These are phyloP conservation scores for Fusarium sp. DNA, from an alignment of 2,329 filamentous ascomycete genomes.

Conservation along the genomic window DNA sequence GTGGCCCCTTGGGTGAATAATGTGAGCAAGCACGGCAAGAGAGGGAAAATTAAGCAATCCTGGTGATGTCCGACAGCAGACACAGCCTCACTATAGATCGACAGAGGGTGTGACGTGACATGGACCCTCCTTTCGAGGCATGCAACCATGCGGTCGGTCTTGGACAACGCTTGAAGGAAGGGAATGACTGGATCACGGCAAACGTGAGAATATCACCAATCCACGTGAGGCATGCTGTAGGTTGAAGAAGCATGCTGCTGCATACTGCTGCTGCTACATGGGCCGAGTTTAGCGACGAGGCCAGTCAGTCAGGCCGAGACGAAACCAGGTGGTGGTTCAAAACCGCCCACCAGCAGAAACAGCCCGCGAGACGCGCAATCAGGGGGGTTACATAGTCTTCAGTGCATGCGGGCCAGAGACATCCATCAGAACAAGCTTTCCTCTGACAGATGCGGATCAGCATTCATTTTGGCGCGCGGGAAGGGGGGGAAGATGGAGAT, in stretches of 20 bases:
- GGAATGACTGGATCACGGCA: slow-evolving; percentile 5
- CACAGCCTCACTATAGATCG: slow-evolving; percentile 33
- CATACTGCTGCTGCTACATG: neutral
- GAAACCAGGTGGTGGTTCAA: neutral
- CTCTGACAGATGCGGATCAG: slow-evolving; percentile 20
- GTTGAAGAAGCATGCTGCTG: neutral
- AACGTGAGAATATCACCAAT: neutral
- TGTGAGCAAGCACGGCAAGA: neutral
- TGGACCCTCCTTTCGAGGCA: slow-evolving; percentile 8
- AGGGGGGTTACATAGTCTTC: slow-evolving; percentile 3
- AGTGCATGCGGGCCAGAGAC: slow-evolving; percentile 3
- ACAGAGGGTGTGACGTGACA: slow-evolving; percentile 37
- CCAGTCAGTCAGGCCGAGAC: neutral
- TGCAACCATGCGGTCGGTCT: neutral
- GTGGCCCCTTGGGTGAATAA: neutral
- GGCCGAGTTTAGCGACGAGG: slow-evolving; percentile 18
- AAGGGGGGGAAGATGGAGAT: neutral
- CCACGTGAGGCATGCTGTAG: neutral
- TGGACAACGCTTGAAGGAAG: neutral
- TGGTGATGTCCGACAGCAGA: slow-evolving; percentile 1
- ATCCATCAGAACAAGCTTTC: slow-evolving; percentile 4
- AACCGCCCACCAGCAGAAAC: neutral
- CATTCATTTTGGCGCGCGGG: slow-evolving; percentile 16
- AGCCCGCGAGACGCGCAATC: neutral
- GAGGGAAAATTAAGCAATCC: neutral